phyloP scores from a whole-genome alignment of 768 basidiomycete species.

The Rhodotorula kratochvilovae region DNA sequence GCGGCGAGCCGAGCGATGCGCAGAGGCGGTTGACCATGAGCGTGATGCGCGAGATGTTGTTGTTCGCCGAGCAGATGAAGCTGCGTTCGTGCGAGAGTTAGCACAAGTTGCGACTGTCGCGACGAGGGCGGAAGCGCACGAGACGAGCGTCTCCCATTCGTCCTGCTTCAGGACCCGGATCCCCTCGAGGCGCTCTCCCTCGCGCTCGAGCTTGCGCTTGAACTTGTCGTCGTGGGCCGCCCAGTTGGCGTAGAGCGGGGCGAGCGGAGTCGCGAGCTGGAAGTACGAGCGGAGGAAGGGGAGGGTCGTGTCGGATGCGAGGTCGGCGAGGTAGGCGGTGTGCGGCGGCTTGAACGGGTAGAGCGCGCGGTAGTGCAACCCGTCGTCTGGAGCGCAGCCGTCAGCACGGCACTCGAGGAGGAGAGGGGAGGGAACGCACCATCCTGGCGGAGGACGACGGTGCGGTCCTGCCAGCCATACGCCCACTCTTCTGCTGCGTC shows the following conservation, averaged over 20 bases:
- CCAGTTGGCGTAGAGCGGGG: constrained; percentile 72
- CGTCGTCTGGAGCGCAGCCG: constrained; percentile 15
- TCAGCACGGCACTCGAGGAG: neutral
- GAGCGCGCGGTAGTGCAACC: constrained; percentile 58
- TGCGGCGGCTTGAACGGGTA: constrained; percentile 53
- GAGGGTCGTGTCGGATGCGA: constrained; percentile 61
- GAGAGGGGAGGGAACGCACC: constrained; percentile 46
- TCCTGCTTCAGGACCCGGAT: constrained; percentile 85
- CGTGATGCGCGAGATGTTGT: constrained; percentile 89
- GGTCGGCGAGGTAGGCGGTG: constrained; percentile 41
- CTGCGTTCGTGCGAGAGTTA: constrained; percentile 44
- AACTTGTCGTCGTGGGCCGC: constrained; percentile 69
- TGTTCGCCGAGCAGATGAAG: constrained; percentile 97
- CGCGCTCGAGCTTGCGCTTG: constrained; percentile 47
- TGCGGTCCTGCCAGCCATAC: constrained; percentile 71
- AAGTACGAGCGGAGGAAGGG: constrained; percentile 81
- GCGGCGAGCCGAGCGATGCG: constrained; percentile 64
- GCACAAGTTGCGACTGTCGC: no score
- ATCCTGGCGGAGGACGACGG: constrained; percentile 75
- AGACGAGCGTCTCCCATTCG: constrained; percentile 90
- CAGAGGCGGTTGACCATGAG: constrained; percentile 86
- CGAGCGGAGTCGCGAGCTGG: constrained; percentile 72
- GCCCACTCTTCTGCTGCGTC: constrained; percentile 63
- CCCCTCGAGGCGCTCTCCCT: constrained; percentile 62
- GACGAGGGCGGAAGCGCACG: constrained; percentile 57